phyloP scores from a whole-genome alignment of 2,329 filamentous ascomycete species.

The Lachnum nothofagi region DNA sequence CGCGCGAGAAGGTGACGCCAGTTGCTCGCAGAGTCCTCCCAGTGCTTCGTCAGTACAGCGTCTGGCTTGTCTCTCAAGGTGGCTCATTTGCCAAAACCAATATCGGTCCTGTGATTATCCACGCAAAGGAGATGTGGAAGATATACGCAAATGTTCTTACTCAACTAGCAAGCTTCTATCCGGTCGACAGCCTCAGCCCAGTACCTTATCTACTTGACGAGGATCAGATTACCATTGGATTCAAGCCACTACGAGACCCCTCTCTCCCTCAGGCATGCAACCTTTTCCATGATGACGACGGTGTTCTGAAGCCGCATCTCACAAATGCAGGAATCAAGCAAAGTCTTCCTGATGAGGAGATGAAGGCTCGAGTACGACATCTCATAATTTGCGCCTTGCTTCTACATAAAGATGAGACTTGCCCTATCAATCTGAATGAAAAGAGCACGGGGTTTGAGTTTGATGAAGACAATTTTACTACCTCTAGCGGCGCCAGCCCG shows the following conservation, averaged over 20 bases:
- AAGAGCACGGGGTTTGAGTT: slow-evolving; percentile 43
- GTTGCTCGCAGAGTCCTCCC: slow-evolving; percentile 59
- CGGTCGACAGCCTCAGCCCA: slow-evolving; percentile 49
- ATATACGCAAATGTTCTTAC: slow-evolving; percentile 60
- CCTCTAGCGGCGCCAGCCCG: slow-evolving; percentile 35
- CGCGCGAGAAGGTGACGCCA: slow-evolving; percentile 48
- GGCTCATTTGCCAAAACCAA: slow-evolving; percentile 48
- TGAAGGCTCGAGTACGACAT: slow-evolving; percentile 60
- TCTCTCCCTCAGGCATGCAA: slow-evolving; percentile 48
- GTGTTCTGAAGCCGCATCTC: slow-evolving; percentile 40
- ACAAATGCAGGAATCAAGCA: slow-evolving; percentile 47
- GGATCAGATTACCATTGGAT: slow-evolving; percentile 61
- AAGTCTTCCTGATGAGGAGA: slow-evolving; percentile 56
- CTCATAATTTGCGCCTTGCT: slow-evolving; percentile 57
- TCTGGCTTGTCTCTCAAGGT: slow-evolving; percentile 58
- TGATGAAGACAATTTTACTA: slow-evolving; percentile 46
- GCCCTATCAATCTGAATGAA: slow-evolving; percentile 38
- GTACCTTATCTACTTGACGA: slow-evolving; percentile 63
- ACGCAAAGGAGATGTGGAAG: slow-evolving; percentile 60
- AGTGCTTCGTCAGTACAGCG: slow-evolving; percentile 61
- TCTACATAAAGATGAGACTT: slow-evolving; percentile 45
- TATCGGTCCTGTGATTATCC: slow-evolving; percentile 49
- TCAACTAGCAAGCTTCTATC: slow-evolving; percentile 53
- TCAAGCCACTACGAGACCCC: slow-evolving; percentile 51
- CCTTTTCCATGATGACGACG: slow-evolving; percentile 38